Conservation (phyloP, 306 rosid genomes). For the Trifolium dubium region DNA sequence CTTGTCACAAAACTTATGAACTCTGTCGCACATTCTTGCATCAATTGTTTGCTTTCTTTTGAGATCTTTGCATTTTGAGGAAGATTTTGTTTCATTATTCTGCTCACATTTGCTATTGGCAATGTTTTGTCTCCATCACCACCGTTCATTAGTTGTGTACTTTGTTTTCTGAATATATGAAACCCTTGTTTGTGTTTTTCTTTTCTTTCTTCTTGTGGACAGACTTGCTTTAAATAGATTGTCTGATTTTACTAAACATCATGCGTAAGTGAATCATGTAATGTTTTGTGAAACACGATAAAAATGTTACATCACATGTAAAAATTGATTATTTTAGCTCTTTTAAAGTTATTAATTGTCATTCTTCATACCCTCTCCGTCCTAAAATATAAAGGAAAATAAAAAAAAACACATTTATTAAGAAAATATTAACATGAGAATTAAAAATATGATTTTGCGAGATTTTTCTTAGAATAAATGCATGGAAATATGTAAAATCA, state of each 20-base stretch:
- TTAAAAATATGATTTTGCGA: too few relatives aligned
- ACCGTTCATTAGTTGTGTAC: not conserved
- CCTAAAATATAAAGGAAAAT: too few relatives aligned
- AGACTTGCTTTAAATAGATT: constrained; percentile 10
- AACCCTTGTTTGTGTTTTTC: not conserved
- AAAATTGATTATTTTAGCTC: not conserved
- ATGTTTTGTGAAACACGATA: constrained; percentile 51
- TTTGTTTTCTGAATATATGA: not conserved
- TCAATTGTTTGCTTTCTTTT: constrained; percentile 70
- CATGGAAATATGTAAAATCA: too few relatives aligned
- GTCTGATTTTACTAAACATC: not conserved
- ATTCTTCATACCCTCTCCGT: too few relatives aligned
- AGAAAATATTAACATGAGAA: too few relatives aligned
- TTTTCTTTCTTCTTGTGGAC: constrained; percentile 8
- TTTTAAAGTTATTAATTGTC: not conserved
- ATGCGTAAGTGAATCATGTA: constrained; percentile 15
- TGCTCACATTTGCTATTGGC: constrained; percentile 85
- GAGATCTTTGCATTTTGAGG: constrained; percentile 76
- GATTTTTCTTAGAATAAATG: too few relatives aligned
- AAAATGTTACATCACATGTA: constrained; percentile 38
- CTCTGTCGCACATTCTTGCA: constrained; percentile 92
- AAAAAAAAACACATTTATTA: too few relatives aligned
- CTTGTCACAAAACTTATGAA: constrained; percentile 82
- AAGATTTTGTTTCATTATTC: constrained; percentile 76
- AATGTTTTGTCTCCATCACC: constrained; percentile 47